Conservation (phyloP, 1,284 basidiomycete species). For the Gymnopus androsaceus region DNA sequence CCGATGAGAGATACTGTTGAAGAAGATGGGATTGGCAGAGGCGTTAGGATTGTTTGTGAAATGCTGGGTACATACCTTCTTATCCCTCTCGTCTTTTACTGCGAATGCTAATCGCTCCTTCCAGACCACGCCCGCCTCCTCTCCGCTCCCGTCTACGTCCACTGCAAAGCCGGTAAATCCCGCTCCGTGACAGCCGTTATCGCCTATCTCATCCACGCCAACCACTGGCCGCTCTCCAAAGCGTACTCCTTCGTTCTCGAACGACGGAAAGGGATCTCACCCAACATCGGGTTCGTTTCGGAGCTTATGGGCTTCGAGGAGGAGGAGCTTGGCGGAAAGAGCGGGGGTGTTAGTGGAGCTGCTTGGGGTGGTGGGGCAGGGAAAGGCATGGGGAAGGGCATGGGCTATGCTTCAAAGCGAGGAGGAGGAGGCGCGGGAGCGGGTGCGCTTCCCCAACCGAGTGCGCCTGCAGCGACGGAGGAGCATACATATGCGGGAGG, state of each 20-base stretch:
- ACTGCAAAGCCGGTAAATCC: slow-evolving; percentile 96
- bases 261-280: slow-evolving; percentile 89
- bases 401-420: slow-evolving; percentile 26
- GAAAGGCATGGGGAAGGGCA: no score
- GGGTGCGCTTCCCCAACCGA: slow-evolving; percentile 7
- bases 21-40: slow-evolving; percentile 85
- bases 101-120: slow-evolving; percentile 1
- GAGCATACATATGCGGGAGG: slow-evolving; percentile 53
- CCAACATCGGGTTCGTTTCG: slow-evolving; percentile 97
- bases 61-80: slow-evolving; percentile 77
- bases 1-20: slow-evolving; percentile 96
- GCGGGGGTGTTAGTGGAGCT: slow-evolving; percentile 62
- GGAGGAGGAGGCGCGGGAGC: slow-evolving; percentile 18
- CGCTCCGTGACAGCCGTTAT: slow-evolving; percentile 96
- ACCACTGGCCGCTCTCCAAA: slow-evolving; percentile 91
- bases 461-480: slow-evolving; percentile 38
- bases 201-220: slow-evolving; percentile 95
- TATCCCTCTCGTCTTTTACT: slow-evolving; percentile 5
- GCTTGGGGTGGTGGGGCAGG: slow-evolving; percentile 31
- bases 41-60: slow-evolving; percentile 82
- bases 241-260: slow-evolving; percentile 92
- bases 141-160: slow-evolving; percentile 88
- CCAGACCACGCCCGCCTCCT: slow-evolving; percentile 89
- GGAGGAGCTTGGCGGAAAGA: slow-evolving; percentile 82
- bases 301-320: slow-evolving; percentile 97